Evolutionary conservation across 305 asterid genomes (phyloP).

Genomic region (Striga hermonthica): DNA sequence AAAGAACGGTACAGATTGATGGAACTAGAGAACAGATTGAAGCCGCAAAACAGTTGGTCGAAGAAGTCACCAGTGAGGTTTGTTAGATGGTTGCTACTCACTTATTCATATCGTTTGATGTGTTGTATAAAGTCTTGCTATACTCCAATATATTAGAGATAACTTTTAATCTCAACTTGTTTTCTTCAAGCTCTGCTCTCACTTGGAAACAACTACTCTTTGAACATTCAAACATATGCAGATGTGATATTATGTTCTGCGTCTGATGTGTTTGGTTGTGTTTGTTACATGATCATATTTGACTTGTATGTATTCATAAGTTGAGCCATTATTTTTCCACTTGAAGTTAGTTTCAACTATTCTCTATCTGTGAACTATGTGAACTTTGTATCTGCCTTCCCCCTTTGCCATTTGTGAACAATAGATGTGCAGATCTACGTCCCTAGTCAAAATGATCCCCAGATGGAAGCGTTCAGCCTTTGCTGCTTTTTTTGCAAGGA

Average conservation of each 20-base stretch:
- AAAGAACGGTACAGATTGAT: conserved; percentile 67
- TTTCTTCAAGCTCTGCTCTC: neutral
- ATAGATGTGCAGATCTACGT: conserved; percentile 41
- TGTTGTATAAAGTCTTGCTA: conserved; percentile 2
- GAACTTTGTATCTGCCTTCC: conserved; percentile 17
- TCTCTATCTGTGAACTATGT: no score
- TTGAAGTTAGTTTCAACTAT: conserved; percentile 5
- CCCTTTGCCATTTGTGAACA: conserved; percentile 28
- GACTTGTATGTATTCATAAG: neutral
- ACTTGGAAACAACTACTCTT: neutral
- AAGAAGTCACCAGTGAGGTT: conserved; percentile 73
- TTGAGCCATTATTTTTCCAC: conserved; percentile 4
- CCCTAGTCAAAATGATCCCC: conserved; percentile 33
- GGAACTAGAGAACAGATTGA: conserved; percentile 72
- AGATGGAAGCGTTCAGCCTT: conserved; percentile 35
- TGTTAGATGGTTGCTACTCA: conserved; percentile 33
- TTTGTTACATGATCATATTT: neutral
- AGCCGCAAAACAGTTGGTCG: conserved; percentile 62
- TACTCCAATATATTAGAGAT: neutral
- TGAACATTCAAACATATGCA: neutral
- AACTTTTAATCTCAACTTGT: conserved; percentile 3
- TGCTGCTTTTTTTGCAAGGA: conserved; percentile 36
- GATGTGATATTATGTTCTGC: conserved; percentile 5
- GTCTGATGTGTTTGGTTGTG: neutral
- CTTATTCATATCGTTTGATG: conserved; percentile 11